Percentiles rank a stretch among this genome's conserved stretches.
These are phyloP conservation scores for Irpex sp. DNA, from an alignment of 1,284 basidiomycete species.

Conservation along the genomic window DNA sequence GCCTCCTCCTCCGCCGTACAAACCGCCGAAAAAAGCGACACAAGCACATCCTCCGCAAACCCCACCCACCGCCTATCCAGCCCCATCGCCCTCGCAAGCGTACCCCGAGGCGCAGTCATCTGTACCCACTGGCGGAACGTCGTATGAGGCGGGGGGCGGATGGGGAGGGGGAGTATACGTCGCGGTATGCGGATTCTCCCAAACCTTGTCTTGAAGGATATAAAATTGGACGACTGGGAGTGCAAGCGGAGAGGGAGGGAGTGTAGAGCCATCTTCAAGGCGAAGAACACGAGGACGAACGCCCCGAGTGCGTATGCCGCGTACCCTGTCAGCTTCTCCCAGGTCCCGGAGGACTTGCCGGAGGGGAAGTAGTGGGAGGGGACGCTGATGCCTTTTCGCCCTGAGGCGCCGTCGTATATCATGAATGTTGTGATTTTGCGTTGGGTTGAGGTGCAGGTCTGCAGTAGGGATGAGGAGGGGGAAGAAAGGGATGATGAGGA, in stretches of 20 bases:
- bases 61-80: conserved; percentile 45
- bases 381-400: conserved; percentile 46
- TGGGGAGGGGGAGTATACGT: background rate
- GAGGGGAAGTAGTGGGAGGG: conserved; percentile 32
- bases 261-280: conserved; percentile 47
- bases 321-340: conserved; percentile 6
- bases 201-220: background rate
- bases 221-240: background rate
- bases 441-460: conserved; percentile 12
- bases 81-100: conserved; percentile 33
- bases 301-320: conserved; percentile 29
- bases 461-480: conserved; percentile 61
- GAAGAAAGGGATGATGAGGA: conserved; percentile 44
- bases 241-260: conserved; percentile 32
- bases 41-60: conserved; percentile 49
- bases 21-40: conserved; percentile 69
- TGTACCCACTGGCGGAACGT: conserved; percentile 47
- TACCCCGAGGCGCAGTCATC: conserved; percentile 33
- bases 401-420: conserved; percentile 64
- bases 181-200: background rate
- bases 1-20: conserved; percentile 53
- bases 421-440: conserved; percentile 40
- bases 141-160: conserved; percentile 21
- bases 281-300: conserved; percentile 43
- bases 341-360: background rate